Base-by-base conservation (phyloP, 2,329 filamentous ascomycete species). In the Amesomyces nigricolor region DNA sequence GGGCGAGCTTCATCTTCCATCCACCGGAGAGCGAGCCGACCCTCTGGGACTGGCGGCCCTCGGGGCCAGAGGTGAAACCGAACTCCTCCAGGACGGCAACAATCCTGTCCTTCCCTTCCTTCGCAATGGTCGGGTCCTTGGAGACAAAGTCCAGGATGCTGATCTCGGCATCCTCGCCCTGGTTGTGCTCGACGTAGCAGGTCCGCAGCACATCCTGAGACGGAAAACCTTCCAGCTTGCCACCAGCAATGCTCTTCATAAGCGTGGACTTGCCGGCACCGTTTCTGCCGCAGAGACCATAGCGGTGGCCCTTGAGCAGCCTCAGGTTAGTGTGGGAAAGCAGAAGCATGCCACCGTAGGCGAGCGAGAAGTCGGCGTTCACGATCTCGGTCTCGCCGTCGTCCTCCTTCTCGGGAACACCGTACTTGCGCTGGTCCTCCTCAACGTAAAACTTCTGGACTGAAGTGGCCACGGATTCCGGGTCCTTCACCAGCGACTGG, bases 1-100 rank as follows among this genome's bases (percentile, higher is more conserved):
- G 75, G 62, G 94, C 94, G 59, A 99, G 78, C 84, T 99, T 99
- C 94, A 99, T 99, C 82, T 97, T 97, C 94, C 94, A 99, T 70
- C 94, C 94, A 74, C 94, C 94, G 43, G 94, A 97, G 37, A 99
- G 76, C 17, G 92, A 96, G 64, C 94, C 94, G 57, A 99, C 94
- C 65, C 87, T 89, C 70, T 96, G 85, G 5, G 86, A 81, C 72
- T 97, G 94, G 58, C 90, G 85, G 57, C 92, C 94, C 63, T 94
- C 88, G 0, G 91, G 90, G 2, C 92, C 92, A 59, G 88, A 74
- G 19, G 89, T 95, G 75, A 99, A 99, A 43, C 95, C 95, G 66
- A 99, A 94, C 71, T 97, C 91, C 48, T 85, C 80, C 59, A 99
- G 75, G 58, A 97, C 92, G 57, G 83, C 78, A 2, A 86, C 86